phyloP scores from a whole-genome alignment of 202 grass and related monocot species.

The Zizania palustris region DNA sequence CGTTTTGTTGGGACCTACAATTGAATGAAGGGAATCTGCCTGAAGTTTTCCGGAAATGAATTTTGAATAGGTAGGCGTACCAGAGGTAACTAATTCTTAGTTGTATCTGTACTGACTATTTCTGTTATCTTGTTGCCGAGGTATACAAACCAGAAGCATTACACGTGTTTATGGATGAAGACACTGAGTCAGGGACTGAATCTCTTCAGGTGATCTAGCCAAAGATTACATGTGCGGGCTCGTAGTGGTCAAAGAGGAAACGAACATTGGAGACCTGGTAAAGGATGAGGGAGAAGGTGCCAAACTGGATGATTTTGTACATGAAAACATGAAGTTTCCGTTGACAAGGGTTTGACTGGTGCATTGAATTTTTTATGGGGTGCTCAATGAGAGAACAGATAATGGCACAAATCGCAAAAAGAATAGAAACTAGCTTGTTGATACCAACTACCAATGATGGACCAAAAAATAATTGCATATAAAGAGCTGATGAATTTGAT shows the following conservation, averaged over 20 bases:
- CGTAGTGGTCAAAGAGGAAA: conserved; percentile 53
- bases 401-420: conserved; percentile 91
- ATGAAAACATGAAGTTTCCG: conserved; percentile 53
- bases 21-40: conserved; percentile 71
- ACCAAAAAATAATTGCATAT: conserved; percentile 78
- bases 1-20: conserved; percentile 83
- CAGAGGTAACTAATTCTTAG: conserved; percentile 3
- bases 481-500: conserved; percentile 87
- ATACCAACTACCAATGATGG: conserved; percentile 49
- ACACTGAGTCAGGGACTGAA: conserved; percentile 40
- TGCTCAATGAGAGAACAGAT: conserved; percentile 80
- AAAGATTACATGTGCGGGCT: conserved; percentile 47
- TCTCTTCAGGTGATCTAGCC: conserved; percentile 45
- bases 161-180: conserved; percentile 82
- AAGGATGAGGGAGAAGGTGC: conserved; percentile 59
- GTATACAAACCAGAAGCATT: conserved; percentile 64
- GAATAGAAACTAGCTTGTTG: conserved; percentile 79
- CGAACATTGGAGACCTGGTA: conserved; percentile 25
- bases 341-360: conserved; percentile 79
- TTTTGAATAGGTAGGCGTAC: conserved; percentile 2
- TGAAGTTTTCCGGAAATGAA: conserved; percentile 24
- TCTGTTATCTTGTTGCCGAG: conserved; percentile 55
- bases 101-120: conserved; percentile 25
- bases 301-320: conserved; percentile 67
- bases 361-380: conserved; percentile 75